Percentiles rank a stretch among this genome's conserved stretches.
These are phyloP conservation scores for Tetrapisispora nanseiensis DNA, from an alignment of 805 yeast species.

Conservation along the genomic window DNA sequence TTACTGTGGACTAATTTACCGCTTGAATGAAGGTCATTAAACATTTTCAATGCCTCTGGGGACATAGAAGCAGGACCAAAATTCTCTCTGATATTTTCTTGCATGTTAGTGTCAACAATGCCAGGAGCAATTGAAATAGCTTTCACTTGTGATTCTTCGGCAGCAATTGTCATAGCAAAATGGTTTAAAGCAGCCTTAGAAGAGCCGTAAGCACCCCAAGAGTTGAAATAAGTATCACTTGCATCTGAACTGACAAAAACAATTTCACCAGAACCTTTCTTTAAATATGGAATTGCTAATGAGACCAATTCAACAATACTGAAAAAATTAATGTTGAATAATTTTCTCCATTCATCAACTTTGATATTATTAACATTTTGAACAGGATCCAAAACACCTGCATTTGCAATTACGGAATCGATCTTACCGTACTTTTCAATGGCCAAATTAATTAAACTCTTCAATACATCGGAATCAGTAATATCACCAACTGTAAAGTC, in stretches of 20 bases:
- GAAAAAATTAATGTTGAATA: constrained; percentile 72
- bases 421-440: constrained; percentile 44
- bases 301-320: constrained; percentile 55
- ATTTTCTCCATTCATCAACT: constrained; percentile 46
- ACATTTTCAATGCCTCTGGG: constrained; percentile 46
- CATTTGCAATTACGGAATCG: constrained; percentile 63
- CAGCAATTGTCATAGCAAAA: constrained; percentile 55
- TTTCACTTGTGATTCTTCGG: constrained; percentile 45
- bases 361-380: constrained; percentile 33
- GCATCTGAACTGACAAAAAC: constrained; percentile 88
- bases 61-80: constrained; percentile 52
- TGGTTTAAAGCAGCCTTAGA: constrained; percentile 88
- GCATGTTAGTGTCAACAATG: constrained; percentile 89
- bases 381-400: constrained; percentile 80
- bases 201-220: constrained; percentile 87
- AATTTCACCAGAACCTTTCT: constrained; percentile 46
- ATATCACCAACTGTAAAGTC: constrained; percentile 53
- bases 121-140: constrained; percentile 85
- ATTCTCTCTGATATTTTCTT: constrained; percentile 58
- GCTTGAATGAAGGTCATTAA: constrained; percentile 50
- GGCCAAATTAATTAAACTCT: constrained; percentile 37
- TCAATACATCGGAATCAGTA: constrained; percentile 30
- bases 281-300: constrained; percentile 47
- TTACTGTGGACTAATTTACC: constrained; percentile 54
- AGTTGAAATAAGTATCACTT: constrained; percentile 35